These are phyloP conservation scores for Aspergillus quadricinctus DNA, from an alignment of 2,329 filamentous ascomycete species.

Conservation along the genomic window DNA sequence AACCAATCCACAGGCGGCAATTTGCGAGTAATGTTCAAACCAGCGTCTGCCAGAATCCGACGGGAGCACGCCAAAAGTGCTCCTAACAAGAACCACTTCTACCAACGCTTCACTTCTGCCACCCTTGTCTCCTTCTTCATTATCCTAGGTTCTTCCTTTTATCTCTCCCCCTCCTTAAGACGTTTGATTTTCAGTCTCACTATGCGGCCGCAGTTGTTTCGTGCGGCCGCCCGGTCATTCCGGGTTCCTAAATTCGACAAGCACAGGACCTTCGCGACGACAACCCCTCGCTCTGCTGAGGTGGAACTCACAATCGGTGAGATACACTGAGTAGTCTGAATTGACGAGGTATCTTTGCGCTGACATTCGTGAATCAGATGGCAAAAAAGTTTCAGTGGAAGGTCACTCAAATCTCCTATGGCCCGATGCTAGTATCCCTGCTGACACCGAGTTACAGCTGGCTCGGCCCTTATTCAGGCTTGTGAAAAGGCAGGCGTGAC, in stretches of 20 bases:
- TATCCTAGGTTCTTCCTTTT: conserved; percentile 11
- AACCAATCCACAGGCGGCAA: conserved; percentile 36
- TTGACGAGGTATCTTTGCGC: conserved; percentile 52
- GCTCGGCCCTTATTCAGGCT: conserved; percentile 95
- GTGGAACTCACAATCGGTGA: conserved; percentile 94
- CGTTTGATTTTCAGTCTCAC: conserved; percentile 32
- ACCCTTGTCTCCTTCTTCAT: conserved; percentile 12
- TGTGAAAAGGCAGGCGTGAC: conserved; percentile 95
- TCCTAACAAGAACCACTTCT: conserved; percentile 19
- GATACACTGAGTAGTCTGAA: conserved; percentile 25
- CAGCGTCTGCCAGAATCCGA: conserved; percentile 30
- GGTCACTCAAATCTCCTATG: conserved; percentile 50
- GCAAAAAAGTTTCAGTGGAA: conserved; percentile 97
- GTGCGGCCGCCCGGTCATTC: conserved; percentile 57
- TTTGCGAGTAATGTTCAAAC: conserved; percentile 34
- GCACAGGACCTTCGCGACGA: conserved; percentile 77
- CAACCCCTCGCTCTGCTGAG: conserved; percentile 74
- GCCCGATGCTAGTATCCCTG: conserved; percentile 7
- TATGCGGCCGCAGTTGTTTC: conserved; percentile 62
- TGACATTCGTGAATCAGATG: conserved; percentile 58
- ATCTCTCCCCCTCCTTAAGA: conserved; percentile 12
- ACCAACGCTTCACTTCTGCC: conserved; percentile 21
- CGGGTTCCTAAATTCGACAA: conserved; percentile 51
- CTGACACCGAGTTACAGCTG: conserved; percentile 57
- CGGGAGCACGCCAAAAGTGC: conserved; percentile 23